Evolutionary conservation across 805 yeast species (phyloP), one percentile per base, ranked within the genome.

Genomic region (Monosporozyma solicola): DNA sequence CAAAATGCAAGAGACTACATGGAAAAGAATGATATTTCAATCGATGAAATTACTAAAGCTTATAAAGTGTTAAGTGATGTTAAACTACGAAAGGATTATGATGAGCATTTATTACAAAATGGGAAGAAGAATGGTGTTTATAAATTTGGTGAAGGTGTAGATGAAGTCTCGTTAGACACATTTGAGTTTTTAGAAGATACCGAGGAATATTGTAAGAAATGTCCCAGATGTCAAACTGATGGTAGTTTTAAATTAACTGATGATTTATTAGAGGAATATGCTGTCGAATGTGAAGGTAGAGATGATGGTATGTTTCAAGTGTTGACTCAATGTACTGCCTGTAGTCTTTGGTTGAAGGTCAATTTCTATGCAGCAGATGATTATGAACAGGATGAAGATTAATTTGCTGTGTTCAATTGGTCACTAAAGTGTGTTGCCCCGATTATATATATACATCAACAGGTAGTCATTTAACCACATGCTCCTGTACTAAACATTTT

Each of bases 331-430:
- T 92, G 98, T 65, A 64, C 71, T 11, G 82, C 86, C 33, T 92
- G 98, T 66, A 87, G 95, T 65, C 65, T 90, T 32, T 92, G 97
- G 96, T 68, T 92, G 27, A 80, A 81, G 50, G 90, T 92, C 1
- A 76, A 74, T 61, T 80, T 74, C 58, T 90, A 81, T 57, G 53
- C 64, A 10, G 72, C 65, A 2, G 70, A 68, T 24, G 67, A 65
- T 16, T 48, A 56, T 32, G 53, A 53, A 16, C 50, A 52, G 15
- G 35, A 27, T 46, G 52, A 33, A 15, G 41, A 46, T 16, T 22
- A 43, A 25, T 9, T 7, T 24, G n/a, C 16, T 43, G n/a, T 24
- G n/a, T 15, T 25, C n/a, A 25, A 43, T 25, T 25, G 25, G n/a
- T 27, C 6, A n/a, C n/a, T 24, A 45, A 15, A 27, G 7, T 8